Evolutionary conservation across 2,329 filamentous ascomycete genomes (phyloP), one percentile per base, ranked within the genome.

Genomic region (Fusarium fujikuroi): DNA sequence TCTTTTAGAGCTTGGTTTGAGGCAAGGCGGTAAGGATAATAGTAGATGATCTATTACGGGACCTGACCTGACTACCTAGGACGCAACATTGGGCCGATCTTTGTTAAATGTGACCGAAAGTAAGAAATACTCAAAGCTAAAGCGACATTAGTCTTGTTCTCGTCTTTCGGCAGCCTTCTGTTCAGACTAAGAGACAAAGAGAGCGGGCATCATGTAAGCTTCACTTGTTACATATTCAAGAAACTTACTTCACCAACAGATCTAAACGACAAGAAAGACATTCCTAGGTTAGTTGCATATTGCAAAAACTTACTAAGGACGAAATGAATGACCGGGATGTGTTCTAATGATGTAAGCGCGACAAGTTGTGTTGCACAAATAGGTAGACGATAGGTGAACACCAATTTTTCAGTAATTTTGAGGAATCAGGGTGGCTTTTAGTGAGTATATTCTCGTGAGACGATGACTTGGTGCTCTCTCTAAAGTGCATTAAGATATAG

Each of bases 51-150:
- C 1, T 44, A 11, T 44, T 25, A 6, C 16, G 16, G 3, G 11
- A 4, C 42, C 10, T 28, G 3, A 0, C 3, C 7, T 1, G 15
- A 23, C 15, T 43, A 11, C 6, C 15, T 0, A 23, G 15, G 42
- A 23, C 10, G 23, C 4, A 15, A 7, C 7, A 46, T 7, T 15
- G 8, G 11, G 11, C 23, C 12, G 15, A 0, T 19, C 8, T 28
- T 46, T 46, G 18, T 2, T 28, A 6, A 4, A 0, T 0, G 23
- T 21, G 18, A 15, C 18, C 11, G 3, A 46, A 25, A 7, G 42
- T 25, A 10, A 25, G 23, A 25, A 44, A 44, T 0, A 25, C 4
- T 25, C 0, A 18, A 7, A 25, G 14, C 3, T 6, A 9, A 25
- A 0, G 3, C 11, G 7, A 9, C 7, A 12, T 46, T 0, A 5